Evolutionary conservation across 306 rosid genomes (phyloP), one percentile per base, ranked within the genome.

Genomic region (Ceratonia siliqua): DNA sequence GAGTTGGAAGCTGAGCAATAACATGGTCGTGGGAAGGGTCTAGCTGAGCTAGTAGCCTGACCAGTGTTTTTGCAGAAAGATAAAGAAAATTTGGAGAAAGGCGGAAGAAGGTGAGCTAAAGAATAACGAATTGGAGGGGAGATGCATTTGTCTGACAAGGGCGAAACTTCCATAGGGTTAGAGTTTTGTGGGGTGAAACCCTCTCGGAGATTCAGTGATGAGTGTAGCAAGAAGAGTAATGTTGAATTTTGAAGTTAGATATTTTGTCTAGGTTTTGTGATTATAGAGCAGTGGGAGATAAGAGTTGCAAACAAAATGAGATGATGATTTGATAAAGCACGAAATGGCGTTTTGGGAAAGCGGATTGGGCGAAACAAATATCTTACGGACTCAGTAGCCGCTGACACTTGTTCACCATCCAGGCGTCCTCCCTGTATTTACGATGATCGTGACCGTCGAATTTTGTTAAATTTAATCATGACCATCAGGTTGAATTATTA

Each of bases 121-220:
- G 80, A 80, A 49, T 8, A 52, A 24, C 78, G 82, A 73, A 85
- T 65, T 10, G 91, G 80, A 54, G 83, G 83, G 52, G 75, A 75
- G 79, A 87, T 76, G 87, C 58, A 62, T 4, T 82, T 70, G 46
- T 85, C 79, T 53, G 82, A 82, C 17, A 83, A 18, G 28, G 74
- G 78, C 43, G 80, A 73, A 50, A 91, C 77, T 50, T 88, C 96
- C 98, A 93, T 93, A 8, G 82, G 46, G 35, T 62, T 72, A 80
- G 82, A 82, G 82, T 80, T 80, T 80, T 22, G 17, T 62, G 27
- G 72, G 38, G 70, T 65, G 53, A 32, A 30, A 50, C 11, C 22
- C 10, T 24, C 8, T 41, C 11, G 5, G 66, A 59, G 45, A 42
- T 35, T 9, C 68, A 18, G 46, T 17, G 68, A 17, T 33, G 46